phyloP scores from a whole-genome alignment of 2,329 filamentous ascomycete genomes.

The Dactylellina drechsleri region DNA sequence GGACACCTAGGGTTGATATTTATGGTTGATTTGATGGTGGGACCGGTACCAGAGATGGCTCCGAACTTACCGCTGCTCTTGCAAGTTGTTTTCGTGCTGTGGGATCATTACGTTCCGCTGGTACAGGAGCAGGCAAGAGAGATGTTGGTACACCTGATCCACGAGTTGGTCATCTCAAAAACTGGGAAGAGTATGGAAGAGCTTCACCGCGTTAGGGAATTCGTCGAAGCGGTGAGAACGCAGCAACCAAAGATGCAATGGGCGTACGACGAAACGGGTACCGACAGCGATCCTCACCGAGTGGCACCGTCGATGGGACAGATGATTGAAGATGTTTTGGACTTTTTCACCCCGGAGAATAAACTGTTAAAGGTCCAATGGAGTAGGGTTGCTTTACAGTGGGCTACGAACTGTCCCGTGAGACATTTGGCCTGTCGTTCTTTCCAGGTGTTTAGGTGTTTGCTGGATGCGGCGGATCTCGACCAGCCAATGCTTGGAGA shows the following conservation, averaged over 20 bases:
- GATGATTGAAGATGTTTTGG: constrained; percentile 81
- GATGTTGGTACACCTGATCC: constrained; percentile 97
- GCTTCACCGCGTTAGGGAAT: constrained; percentile 71
- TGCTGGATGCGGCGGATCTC: constrained; percentile 76
- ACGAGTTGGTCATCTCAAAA: constrained; percentile 85
- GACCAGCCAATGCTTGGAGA: constrained; percentile 95
- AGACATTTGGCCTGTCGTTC: constrained; percentile 94
- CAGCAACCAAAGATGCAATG: constrained; percentile 88
- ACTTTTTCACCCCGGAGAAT: constrained; percentile 84
- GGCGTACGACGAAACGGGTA: constrained; percentile 92
- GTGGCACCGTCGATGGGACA: constrained; percentile 89
- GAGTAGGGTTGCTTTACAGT: constrained; percentile 88
- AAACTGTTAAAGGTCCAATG: constrained; percentile 89
- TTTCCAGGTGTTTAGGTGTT: constrained; percentile 96
- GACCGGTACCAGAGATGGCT: constrained; percentile 80
- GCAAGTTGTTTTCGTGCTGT: constrained; percentile 90
- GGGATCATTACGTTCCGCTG: constrained; percentile 95
- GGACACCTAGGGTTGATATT: constrained; percentile 93
- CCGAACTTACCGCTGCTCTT: constrained; percentile 86
- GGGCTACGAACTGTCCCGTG: constrained; percentile 97
- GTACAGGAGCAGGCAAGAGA: constrained; percentile 97
- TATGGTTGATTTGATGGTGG: constrained; percentile 94
- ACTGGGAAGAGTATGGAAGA: constrained; percentile 73
- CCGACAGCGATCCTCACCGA: constrained; percentile 76
- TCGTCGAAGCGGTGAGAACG: constrained; percentile 85